Evolutionary conservation across 1,139 yeast genomes (phyloP), one percentile per base, ranked within the genome.

Genomic region (Candida albicans): DNA sequence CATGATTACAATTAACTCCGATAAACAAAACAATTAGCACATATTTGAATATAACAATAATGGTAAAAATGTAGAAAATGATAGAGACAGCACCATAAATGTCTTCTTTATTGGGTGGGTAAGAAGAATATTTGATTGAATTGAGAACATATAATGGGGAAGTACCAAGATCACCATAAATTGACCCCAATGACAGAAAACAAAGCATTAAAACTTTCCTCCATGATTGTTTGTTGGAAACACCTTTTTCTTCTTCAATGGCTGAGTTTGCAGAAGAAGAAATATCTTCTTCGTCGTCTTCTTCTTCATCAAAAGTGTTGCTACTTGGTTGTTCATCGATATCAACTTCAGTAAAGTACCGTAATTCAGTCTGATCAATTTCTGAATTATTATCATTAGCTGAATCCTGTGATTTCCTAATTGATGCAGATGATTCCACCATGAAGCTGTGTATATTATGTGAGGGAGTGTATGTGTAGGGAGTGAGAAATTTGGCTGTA

Each of bases 161-260:
- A 4, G 85, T 81, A 28, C 82, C 84, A 43, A 81, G 62, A 58
- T 81, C 85, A 48, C 86, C 84, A 55, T 79, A 81, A 39, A 80
- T 77, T 11, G 82, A 79, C 27, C 85, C 85, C 33, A 81, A 62
- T 2, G 76, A 68, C 3, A 71, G 60, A 44, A 70, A 72, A 1
- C 51, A 47, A 25, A 66, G 52, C 42, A 59, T 44, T 10, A 59
- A 45, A 8, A 61, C 49, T 37, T 58, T 58, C 41, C 56, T 52
- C 65, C 65, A 57, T 13, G 57, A 44, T 42, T 56, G 58, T 33
- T 55, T 61, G 13, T 43, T 48, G 5, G 42, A 12, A 10, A 36
- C 27, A 6, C 33, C 44, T 14, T 45, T 42, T 15, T 37, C 36
- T 22, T 36, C 46, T 14, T 48, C 45, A 33, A 46, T 41, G 15